Percentiles rank a stretch among this genome's conserved stretches.
Conservation (phyloP, 2,329 filamentous ascomycete genomes). For the Chrysoporthe austroafricana region DNA sequence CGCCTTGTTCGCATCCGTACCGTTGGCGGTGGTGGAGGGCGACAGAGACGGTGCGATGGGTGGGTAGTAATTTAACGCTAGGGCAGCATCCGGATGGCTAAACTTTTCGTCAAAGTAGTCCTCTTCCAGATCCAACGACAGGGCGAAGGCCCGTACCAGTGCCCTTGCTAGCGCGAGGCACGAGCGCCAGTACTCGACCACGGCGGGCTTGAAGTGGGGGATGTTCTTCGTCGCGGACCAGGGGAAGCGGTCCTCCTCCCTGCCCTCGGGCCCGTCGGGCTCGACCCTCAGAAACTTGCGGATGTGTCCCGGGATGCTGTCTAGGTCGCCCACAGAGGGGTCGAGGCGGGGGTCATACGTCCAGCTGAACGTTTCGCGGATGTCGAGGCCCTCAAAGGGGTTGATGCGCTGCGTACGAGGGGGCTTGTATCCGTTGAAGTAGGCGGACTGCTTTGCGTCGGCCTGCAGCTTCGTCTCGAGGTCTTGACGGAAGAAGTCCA, state of each 20-base stretch:
- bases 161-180: slow-evolving; percentile 55
- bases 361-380: slow-evolving; percentile 56
- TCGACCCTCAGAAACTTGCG: slow-evolving; percentile 49
- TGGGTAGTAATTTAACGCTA: slow-evolving; percentile 48
- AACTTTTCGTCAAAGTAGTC: slow-evolving; percentile 58
- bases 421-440: slow-evolving; percentile 53
- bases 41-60: slow-evolving; percentile 29
- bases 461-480: slow-evolving; percentile 46
- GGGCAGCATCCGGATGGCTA: slow-evolving; percentile 52
- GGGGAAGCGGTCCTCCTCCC: slow-evolving; percentile 43
- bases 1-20: slow-evolving; percentile 27
- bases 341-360: slow-evolving; percentile 58
- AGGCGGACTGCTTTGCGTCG: slow-evolving; percentile 42
- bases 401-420: slow-evolving; percentile 51
- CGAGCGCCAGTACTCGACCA: slow-evolving; percentile 51
- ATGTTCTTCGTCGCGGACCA: slow-evolving; percentile 55
- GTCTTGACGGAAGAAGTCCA: slow-evolving; percentile 54
- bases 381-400: slow-evolving; percentile 52
- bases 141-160: slow-evolving; percentile 56
- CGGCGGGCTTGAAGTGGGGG: slow-evolving; percentile 51
- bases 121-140: slow-evolving; percentile 58
- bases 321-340: slow-evolving; percentile 46
- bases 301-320: slow-evolving; percentile 48
- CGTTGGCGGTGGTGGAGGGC: slow-evolving; percentile 32
- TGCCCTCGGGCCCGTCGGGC: slow-evolving; percentile 27